Conservation (phyloP, 495 filamentous ascomycete species). For the Staphylotrichum longicolle region DNA sequence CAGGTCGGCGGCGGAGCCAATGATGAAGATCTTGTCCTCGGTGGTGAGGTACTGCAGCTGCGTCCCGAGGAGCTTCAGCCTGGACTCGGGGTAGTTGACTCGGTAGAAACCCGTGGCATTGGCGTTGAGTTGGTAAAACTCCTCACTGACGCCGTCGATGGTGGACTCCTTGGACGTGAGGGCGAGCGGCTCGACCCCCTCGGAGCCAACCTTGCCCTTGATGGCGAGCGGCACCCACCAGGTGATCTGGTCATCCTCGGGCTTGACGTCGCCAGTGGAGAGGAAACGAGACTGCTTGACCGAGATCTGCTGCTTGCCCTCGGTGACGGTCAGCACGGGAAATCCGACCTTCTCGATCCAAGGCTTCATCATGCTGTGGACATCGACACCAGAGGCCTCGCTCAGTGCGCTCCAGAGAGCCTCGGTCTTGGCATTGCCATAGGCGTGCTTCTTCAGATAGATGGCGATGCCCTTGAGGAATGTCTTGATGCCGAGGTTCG, state of each 20-base stretch:
- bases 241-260: conserved; percentile 81
- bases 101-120: conserved; percentile 88
- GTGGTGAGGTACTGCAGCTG: conserved; percentile 69
- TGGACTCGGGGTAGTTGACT: conserved; percentile 80
- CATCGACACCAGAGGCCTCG: conserved; percentile 83
- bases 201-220: conserved; percentile 56
- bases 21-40: conserved; percentile 86
- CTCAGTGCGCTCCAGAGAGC: conserved; percentile 91
- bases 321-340: conserved; percentile 80
- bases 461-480: conserved; percentile 86
- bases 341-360: conserved; percentile 97
- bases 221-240: conserved; percentile 95
- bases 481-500: conserved; percentile 76
- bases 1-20: conserved; percentile 88
- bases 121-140: conserved; percentile 90
- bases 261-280: conserved; percentile 78
- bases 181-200: conserved; percentile 51
- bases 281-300: conserved; percentile 86
- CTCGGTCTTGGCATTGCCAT: conserved; percentile 90
- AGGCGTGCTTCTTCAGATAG: conserved; percentile 84
- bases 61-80: conserved; percentile 74
- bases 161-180: conserved; percentile 74
- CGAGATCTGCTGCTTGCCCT: conserved; percentile 75
- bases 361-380: conserved; percentile 79
- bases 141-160: conserved; percentile 67